Evolutionary conservation across 768 basidiomycete species (phyloP).

Genomic region (Lactarius sp.): DNA sequence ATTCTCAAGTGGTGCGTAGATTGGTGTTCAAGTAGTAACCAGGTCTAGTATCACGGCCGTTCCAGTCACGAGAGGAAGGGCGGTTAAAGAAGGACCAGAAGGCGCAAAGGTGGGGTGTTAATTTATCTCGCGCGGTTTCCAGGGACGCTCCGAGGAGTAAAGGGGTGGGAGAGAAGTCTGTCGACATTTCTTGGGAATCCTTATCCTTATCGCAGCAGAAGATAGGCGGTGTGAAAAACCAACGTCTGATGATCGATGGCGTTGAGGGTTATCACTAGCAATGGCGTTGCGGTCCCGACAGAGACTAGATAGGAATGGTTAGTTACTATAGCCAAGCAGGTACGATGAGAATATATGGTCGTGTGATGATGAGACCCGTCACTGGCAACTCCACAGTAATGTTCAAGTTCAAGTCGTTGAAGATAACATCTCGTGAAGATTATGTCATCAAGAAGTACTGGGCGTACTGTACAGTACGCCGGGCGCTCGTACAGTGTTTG

Average conservation of each 20-base stretch:
- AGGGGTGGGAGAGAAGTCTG: not conserved
- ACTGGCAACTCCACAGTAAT: too few relatives aligned
- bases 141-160: slow-evolving; percentile 5
- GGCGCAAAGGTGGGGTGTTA: not conserved
- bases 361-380: too few relatives aligned
- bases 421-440: not conserved
- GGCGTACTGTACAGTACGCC: too few relatives aligned
- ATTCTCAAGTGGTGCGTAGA: not conserved
- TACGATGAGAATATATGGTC: not conserved
- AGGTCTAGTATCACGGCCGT: not conserved
- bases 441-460: not conserved
- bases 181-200: not conserved
- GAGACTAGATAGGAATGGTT: not conserved
- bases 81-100: not conserved
- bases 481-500: too few relatives aligned
- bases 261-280: not conserved
- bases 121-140: slow-evolving; percentile 11
- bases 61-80: not conserved
- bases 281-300: not conserved
- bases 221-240: not conserved
- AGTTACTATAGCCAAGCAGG: not conserved
- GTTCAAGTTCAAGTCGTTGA: too few relatives aligned
- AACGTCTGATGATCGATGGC: not conserved
- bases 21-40: not conserved
- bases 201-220: slow-evolving; percentile 8